A percentile compares a stretch with the other conserved stretches of the same genome.
Evolutionary conservation across 192 early-diverging fungal genomes (phyloP).

Genomic region (Coemansia sp.): DNA sequence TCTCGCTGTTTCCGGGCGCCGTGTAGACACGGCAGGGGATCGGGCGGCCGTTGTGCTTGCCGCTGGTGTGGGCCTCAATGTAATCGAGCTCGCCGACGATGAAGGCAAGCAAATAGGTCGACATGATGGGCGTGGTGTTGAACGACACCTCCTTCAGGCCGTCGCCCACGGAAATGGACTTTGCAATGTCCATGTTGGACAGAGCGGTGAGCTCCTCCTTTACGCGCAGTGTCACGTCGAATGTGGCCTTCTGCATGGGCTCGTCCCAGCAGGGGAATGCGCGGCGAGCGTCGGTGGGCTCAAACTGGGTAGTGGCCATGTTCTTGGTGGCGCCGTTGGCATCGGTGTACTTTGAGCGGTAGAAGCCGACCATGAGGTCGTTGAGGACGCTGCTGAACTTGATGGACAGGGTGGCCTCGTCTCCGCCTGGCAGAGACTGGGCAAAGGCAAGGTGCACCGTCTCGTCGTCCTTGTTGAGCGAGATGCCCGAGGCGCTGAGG

Average conservation of each 20-base stretch:
- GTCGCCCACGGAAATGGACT: constrained; percentile 24
- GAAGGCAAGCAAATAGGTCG: constrained; percentile 91
- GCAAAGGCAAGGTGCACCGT: constrained; percentile 59
- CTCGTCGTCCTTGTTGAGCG: constrained; percentile 29
- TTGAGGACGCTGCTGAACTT: constrained; percentile 66
- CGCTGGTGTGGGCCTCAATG: constrained; percentile 74
- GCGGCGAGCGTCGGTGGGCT: constrained; percentile 85
- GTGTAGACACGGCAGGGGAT: constrained; percentile 86
- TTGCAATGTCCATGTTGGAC: constrained; percentile 79
- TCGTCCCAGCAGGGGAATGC: constrained; percentile 99
- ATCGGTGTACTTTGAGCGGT: constrained; percentile 76
- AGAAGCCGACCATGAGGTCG: constrained; percentile 94
- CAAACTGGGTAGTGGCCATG: constrained; percentile 94
- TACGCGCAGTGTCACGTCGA: constrained; percentile 85
- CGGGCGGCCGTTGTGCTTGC: constrained; percentile 64
- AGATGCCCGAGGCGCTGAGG: constrained; percentile 20
- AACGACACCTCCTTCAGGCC: constrained; percentile 80
- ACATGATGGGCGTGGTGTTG: constrained; percentile 89
- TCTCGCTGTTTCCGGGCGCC: constrained; percentile 68
- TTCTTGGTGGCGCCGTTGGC: constrained; percentile 57
- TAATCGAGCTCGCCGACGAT: constrained; percentile 90
- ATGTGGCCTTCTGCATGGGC: constrained; percentile 92
- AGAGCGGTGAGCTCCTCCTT: constrained; percentile 72
- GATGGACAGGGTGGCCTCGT: constrained; percentile 54
- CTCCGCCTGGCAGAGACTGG: constrained; percentile 51